Conservation (phyloP, 768 basidiomycete genomes). For the Xerocomellus dryophilus region DNA sequence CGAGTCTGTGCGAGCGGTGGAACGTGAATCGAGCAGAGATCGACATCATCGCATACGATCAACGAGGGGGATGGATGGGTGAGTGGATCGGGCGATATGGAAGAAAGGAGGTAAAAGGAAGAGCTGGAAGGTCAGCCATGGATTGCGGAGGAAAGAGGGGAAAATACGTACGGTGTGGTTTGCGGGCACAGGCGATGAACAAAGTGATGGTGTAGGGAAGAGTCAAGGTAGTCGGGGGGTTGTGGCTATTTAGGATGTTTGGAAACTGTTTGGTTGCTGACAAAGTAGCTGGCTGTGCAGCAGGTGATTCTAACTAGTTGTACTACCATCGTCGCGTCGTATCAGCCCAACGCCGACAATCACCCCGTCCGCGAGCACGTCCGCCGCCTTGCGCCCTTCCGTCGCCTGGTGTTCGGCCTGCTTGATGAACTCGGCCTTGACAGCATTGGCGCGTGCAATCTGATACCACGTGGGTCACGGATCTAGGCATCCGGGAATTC, state of each 20-base stretch:
- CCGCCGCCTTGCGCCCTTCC: conserved; percentile 69
- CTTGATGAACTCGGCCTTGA: conserved; percentile 70
- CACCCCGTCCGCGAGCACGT: conserved; percentile 68
- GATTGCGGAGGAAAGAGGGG: background rate
- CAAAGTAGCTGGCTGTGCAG: conserved; percentile 20
- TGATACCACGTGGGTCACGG: conserved; percentile 22
- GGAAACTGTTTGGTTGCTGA: conserved; percentile 39
- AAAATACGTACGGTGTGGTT: conserved; percentile 12
- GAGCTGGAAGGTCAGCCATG: background rate
- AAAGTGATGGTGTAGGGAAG: conserved; percentile 29
- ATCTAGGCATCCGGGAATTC: background rate
- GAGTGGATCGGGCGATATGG: background rate
- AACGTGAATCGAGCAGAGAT: conserved; percentile 27
- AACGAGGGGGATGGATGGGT: conserved; percentile 13
- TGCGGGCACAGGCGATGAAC: background rate
- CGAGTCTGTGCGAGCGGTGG: conserved; percentile 13
- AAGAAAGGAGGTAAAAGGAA: background rate
- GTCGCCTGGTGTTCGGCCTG: conserved; percentile 62
- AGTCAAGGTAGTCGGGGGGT: conserved; percentile 15
- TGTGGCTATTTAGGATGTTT: conserved; percentile 38
- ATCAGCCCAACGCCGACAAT: conserved; percentile 77
- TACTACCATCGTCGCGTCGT: conserved; percentile 36
- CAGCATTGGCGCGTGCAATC: conserved; percentile 63
- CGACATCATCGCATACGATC: conserved; percentile 40
- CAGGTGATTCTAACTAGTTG: background rate